Evolutionary conservation across 441 rosid genomes (phyloP).

Genomic region (Raphanus hybrid): DNA sequence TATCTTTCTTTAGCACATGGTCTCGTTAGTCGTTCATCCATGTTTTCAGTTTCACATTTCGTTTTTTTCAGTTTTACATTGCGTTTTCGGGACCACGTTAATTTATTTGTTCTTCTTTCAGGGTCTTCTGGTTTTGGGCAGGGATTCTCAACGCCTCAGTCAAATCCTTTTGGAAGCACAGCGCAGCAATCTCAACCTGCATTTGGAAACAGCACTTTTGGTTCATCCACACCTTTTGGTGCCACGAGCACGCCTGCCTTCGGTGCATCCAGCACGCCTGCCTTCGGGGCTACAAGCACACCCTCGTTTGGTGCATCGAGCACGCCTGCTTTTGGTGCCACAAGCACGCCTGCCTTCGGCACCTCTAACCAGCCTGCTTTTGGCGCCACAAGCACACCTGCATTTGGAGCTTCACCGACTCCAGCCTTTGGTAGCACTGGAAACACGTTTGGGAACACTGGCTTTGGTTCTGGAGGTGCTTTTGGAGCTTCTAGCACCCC

Average conservation of each 20-base stretch:
- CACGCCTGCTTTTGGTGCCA: constrained; percentile 59
- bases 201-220: constrained; percentile 71
- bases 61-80: too few species aligned
- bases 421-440: constrained; percentile 60
- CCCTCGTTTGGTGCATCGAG: constrained; percentile 67
- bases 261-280: constrained; percentile 53
- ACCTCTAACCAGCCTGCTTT: constrained; percentile 46
- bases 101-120: constrained; percentile 31
- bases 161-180: constrained; percentile 80
- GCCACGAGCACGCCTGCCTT: constrained; percentile 64
- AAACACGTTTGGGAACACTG: constrained; percentile 58
- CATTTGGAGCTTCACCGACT: constrained; percentile 49
- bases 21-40: background rate
- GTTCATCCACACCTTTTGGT: constrained; percentile 73
- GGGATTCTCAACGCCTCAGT: constrained; percentile 68
- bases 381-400: constrained; percentile 50
- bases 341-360: constrained; percentile 58
- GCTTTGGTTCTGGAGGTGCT: constrained; percentile 63
- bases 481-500: constrained; percentile 66
- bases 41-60: background rate
- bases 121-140: constrained; percentile 78
- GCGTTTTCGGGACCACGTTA: background rate
- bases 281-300: constrained; percentile 55
- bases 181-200: constrained; percentile 81
- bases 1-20: background rate